A percentile compares a stretch with the other conserved stretches of the same genome.
Conservation (phyloP, 2,329 filamentous ascomycete species). For the Waltergamsia citrina region DNA sequence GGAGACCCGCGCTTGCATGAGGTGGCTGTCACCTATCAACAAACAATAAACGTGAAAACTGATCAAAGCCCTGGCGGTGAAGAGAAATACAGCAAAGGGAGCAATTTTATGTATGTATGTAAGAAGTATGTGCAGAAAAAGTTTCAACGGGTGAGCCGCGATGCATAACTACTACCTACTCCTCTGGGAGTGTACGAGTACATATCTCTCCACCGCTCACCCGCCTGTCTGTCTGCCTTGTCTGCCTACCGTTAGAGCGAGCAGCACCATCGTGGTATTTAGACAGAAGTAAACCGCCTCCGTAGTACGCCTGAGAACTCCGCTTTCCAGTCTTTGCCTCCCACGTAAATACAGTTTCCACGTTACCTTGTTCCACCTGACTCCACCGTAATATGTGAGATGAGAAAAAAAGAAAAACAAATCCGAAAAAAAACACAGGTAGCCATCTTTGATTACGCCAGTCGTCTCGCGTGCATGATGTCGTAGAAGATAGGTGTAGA, state of each 20-base stretch:
- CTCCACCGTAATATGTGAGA: constrained; percentile 2
- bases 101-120: too few relatives aligned
- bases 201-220: too few relatives aligned
- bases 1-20: constrained; percentile 4
- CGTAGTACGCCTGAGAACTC: background rate
- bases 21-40: background rate
- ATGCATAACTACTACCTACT: too few relatives aligned
- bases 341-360: constrained; percentile 1
- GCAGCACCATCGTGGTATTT: background rate
- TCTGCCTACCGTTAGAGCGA: too few relatives aligned
- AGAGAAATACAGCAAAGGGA: background rate
- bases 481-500: constrained; percentile 1
- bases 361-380: constrained; percentile 1
- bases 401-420: background rate
- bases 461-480: background rate
- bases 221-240: background rate
- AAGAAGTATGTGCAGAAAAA: too few relatives aligned
- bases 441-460: background rate
- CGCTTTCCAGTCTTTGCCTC: constrained; percentile 1
- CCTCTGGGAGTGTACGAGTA: too few relatives aligned
- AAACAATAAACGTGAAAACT: background rate
- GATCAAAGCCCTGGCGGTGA: background rate
- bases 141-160: too few relatives aligned
- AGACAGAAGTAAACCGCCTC: background rate
- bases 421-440: background rate